phyloP scores from a whole-genome alignment of 306 rosid species.

The Inga leiocalycina region DNA sequence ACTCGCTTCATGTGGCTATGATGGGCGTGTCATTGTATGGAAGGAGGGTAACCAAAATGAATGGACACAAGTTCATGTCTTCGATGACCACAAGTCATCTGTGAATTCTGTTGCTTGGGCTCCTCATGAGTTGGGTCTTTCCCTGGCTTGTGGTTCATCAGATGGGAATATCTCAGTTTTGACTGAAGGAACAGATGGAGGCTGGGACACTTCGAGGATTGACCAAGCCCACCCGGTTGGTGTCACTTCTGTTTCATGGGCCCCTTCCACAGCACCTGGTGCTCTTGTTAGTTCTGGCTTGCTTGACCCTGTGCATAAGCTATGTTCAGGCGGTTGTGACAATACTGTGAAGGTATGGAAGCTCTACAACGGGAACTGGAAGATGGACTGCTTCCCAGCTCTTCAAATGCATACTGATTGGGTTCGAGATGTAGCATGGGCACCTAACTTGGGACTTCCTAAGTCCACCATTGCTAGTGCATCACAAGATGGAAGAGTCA shows the following conservation, averaged over 20 bases:
- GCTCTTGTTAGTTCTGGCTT: conserved; percentile 72
- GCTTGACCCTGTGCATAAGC: conserved; percentile 75
- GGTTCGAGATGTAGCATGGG: conserved; percentile 86
- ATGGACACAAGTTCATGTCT: conserved; percentile 71
- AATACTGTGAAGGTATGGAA: conserved; percentile 82
- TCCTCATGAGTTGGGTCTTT: conserved; percentile 79
- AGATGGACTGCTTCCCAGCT: conserved; percentile 82
- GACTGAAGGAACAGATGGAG: conserved; percentile 62
- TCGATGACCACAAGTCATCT: conserved; percentile 62
- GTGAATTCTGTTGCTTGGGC: conserved; percentile 84
- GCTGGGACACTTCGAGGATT: conserved; percentile 68
- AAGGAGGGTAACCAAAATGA: conserved; percentile 76
- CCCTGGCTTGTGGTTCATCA: conserved; percentile 73
- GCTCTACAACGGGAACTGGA: conserved; percentile 69
- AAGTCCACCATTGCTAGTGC: conserved; percentile 83
- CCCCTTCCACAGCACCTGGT: conserved; percentile 68
- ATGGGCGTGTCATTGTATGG: conserved; percentile 71
- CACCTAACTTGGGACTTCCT: conserved; percentile 77
- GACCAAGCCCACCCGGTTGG: conserved; percentile 82
- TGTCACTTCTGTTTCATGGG: conserved; percentile 84
- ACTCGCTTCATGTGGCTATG: conserved; percentile 72
- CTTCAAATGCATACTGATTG: conserved; percentile 78
- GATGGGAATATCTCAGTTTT: conserved; percentile 80
- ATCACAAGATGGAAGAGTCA: conserved; percentile 69
- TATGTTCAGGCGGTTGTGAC: conserved; percentile 80